Percentiles rank a stretch among this genome's conserved stretches.
Conservation (phyloP, 108 stramenopile genomes). For the Cyclotella atomus region DNA sequence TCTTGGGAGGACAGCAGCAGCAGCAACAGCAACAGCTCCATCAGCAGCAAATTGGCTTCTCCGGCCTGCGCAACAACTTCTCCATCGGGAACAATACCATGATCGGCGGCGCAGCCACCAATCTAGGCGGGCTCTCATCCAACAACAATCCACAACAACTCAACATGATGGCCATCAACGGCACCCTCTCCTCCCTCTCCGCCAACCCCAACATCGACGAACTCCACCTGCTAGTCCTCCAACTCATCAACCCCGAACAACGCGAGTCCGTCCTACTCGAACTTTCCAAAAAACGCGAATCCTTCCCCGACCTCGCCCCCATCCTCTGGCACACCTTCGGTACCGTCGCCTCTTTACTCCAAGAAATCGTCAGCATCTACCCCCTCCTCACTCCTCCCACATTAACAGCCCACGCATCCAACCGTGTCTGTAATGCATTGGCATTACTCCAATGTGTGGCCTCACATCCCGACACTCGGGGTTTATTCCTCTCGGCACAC, state of each 20-base stretch:
- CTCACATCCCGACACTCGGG: constrained; percentile 95
- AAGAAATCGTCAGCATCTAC: constrained; percentile 99
- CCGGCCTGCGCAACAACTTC: background rate
- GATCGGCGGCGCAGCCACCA: background rate
- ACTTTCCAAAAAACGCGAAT: constrained; percentile 97
- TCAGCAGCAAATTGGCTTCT: constrained; percentile 2
- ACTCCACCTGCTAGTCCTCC: constrained; percentile 71
- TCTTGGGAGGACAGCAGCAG: constrained; percentile 8
- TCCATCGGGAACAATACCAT: constrained; percentile 11
- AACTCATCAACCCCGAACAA: constrained; percentile 82
- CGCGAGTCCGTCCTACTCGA: constrained; percentile 95
- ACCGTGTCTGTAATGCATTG: constrained; percentile 98
- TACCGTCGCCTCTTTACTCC: constrained; percentile 89
- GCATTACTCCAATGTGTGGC: constrained; percentile 99
- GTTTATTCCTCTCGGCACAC: constrained; percentile 93
- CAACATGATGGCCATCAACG: constrained; percentile 11
- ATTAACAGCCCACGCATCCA: constrained; percentile 94
- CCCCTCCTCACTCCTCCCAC: constrained; percentile 96
- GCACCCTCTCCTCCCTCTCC: background rate
- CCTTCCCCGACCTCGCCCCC: constrained; percentile 95
- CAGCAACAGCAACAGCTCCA: constrained; percentile 9
- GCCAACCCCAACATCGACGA: constrained; percentile 63
- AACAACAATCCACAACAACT: constrained; percentile 7
- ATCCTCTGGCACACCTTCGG: constrained; percentile 85
- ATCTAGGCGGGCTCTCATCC: too few relatives aligned